A percentile compares a stretch with the other conserved stretches of the same genome.
Evolutionary conservation across 108 stramenopile species (phyloP).

Genomic region (Chaetoceros muelleri): DNA sequence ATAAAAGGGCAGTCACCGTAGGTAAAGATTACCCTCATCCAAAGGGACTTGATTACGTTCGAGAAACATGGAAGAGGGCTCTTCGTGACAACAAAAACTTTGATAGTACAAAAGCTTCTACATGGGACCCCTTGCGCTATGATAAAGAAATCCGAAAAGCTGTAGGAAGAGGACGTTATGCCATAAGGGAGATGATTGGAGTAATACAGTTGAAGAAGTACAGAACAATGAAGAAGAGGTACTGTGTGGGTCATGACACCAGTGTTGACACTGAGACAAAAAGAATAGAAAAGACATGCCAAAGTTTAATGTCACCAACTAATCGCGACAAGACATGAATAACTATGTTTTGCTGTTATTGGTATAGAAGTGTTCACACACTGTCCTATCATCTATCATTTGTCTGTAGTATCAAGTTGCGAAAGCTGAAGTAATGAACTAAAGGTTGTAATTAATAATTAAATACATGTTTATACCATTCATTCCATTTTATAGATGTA

Average conservation of each 20-base stretch:
- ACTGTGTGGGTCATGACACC: slow-evolving; percentile 7
- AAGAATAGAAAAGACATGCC: not conserved
- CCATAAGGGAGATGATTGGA: slow-evolving; percentile 69
- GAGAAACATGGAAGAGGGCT: slow-evolving; percentile 73
- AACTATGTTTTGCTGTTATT: too few species aligned
- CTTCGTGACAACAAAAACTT: slow-evolving; percentile 39
- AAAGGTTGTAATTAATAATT: too few species aligned
- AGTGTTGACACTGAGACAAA: not conserved
- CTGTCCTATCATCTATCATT: too few species aligned
- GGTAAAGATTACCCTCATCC: slow-evolving; percentile 82
- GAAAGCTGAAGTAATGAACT: too few species aligned
- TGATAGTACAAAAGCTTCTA: not conserved
- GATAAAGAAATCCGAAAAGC: slow-evolving; percentile 80
- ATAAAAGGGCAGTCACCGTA: slow-evolving; percentile 79
- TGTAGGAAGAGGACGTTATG: slow-evolving; percentile 72
- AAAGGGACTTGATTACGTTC: slow-evolving; percentile 71
- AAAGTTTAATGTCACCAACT: not conserved
- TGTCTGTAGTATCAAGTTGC: too few species aligned
- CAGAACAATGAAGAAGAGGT: slow-evolving; percentile 42
- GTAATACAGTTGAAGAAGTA: slow-evolving; percentile 75
- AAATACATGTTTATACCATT: too few species aligned
- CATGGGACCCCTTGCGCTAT: slow-evolving; percentile 18
- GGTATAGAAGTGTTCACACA: too few species aligned
- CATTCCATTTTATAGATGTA: too few species aligned
- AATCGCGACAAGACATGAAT: too few species aligned